phyloP scores from a whole-genome alignment of 225 moss, liverwort and hornwort genomes.

The Rhytidiadelphus loreus region DNA sequence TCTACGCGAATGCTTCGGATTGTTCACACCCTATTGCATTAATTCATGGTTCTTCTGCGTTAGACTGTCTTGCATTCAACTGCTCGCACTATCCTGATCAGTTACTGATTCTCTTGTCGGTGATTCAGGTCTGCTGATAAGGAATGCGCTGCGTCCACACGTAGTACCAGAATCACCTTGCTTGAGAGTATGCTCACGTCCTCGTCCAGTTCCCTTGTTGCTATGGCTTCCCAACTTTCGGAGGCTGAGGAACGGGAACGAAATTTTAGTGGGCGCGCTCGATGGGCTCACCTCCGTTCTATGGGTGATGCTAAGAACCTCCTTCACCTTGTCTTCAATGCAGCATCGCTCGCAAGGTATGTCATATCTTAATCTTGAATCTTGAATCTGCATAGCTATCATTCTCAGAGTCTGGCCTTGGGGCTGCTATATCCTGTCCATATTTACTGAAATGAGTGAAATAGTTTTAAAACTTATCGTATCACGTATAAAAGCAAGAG shows the following conservation, averaged over 20 bases:
- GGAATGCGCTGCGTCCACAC: constrained; percentile 31
- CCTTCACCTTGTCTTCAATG: constrained; percentile 68
- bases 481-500: background rate
- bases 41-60: background rate
- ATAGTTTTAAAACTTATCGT: background rate
- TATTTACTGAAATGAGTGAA: background rate
- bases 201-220: constrained; percentile 78
- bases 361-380: background rate
- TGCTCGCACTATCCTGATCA: background rate
- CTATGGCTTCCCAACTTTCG: constrained; percentile 98
- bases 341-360: constrained; percentile 27
- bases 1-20: background rate
- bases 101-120: background rate
- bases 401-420: background rate
- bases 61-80: background rate
- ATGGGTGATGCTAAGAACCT: constrained; percentile 81
- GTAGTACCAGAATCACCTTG: constrained; percentile 61
- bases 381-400: background rate
- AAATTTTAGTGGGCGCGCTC: constrained; percentile 61
- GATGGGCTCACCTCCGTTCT: constrained; percentile 75
- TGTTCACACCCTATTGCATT: background rate
- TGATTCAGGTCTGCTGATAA: constrained; percentile 26
- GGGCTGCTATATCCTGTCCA: background rate
- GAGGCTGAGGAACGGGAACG: constrained; percentile 97
- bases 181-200: constrained; percentile 81